A percentile compares a stretch with the other conserved stretches of the same genome.
Evolutionary conservation across 768 basidiomycete genomes (phyloP).

Genomic region (Xanthoconium stramineum): DNA sequence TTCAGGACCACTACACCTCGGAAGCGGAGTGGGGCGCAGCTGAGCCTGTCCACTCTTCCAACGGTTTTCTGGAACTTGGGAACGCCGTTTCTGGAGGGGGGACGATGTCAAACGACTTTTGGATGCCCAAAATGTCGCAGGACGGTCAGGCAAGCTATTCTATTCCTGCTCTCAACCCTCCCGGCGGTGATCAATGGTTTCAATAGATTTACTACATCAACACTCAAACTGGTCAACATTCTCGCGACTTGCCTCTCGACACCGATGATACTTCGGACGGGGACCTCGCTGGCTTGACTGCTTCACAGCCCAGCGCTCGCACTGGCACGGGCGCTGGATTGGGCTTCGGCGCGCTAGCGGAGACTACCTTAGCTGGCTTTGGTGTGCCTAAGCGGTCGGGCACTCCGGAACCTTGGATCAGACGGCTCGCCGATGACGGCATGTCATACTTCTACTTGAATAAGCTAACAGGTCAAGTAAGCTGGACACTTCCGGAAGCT

Average conservation of each 20-base stretch:
- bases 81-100: conserved; percentile 26
- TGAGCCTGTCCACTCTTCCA: conserved; percentile 34
- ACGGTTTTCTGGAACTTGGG: conserved; percentile 33
- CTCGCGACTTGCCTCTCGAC: conserved; percentile 81
- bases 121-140: conserved; percentile 83
- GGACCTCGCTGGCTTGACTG: conserved; percentile 56
- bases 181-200: background rate
- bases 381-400: conserved; percentile 56
- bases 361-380: conserved; percentile 49
- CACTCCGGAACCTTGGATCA: conserved; percentile 81
- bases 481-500: conserved; percentile 65
- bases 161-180: background rate
- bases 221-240: conserved; percentile 78
- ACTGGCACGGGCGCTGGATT: conserved; percentile 52
- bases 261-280: conserved; percentile 61
- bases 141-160: conserved; percentile 70
- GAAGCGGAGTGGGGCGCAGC: conserved; percentile 47
- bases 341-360: conserved; percentile 38
- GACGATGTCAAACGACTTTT: conserved; percentile 67
- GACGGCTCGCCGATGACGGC: conserved; percentile 78
- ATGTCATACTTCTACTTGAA: conserved; percentile 79
- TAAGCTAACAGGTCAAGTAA: conserved; percentile 60
- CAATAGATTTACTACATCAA: conserved; percentile 94
- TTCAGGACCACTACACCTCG: conserved; percentile 28
- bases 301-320: conserved; percentile 54